These are phyloP conservation scores for Phytopythium chamaehyphon DNA, from an alignment of 352 stramenopile species.

Conservation along the genomic window DNA sequence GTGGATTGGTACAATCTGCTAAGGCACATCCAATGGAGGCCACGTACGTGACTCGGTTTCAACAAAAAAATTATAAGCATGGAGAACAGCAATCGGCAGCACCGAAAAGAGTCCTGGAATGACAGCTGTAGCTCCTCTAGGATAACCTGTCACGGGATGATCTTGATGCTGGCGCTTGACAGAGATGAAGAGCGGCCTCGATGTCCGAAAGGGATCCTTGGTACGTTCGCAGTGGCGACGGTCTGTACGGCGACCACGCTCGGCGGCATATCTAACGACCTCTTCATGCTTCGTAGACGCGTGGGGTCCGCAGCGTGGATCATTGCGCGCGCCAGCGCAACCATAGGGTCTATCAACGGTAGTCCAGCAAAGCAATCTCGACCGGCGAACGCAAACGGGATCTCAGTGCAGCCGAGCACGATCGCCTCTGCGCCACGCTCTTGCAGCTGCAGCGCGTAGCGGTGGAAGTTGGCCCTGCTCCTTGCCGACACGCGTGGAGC, in stretches of 20 bases:
- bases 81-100: too few species aligned
- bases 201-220: neutral
- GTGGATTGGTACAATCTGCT: too few species aligned
- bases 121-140: too few species aligned
- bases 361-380: constrained; percentile 33
- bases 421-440: constrained; percentile 55
- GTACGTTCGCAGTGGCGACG: neutral
- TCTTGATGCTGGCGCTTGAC: neutral
- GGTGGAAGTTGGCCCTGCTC: constrained; percentile 57
- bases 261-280: neutral
- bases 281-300: constrained; percentile 27
- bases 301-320: constrained; percentile 55
- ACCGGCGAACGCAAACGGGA: constrained; percentile 65
- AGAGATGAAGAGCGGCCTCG: constrained; percentile 3
- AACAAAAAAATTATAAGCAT: too few species aligned
- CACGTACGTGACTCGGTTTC: too few species aligned
- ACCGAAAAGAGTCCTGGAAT: too few species aligned
- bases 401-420: constrained; percentile 76
- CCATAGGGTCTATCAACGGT: constrained; percentile 70
- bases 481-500: constrained; percentile 45
- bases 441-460: constrained; percentile 41
- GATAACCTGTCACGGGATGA: neutral
- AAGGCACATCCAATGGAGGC: too few species aligned
- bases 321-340: constrained; percentile 65
- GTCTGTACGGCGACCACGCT: neutral